These are phyloP conservation scores for Cercospora zeina DNA, from an alignment of 2,329 filamentous ascomycete species.

Conservation along the genomic window DNA sequence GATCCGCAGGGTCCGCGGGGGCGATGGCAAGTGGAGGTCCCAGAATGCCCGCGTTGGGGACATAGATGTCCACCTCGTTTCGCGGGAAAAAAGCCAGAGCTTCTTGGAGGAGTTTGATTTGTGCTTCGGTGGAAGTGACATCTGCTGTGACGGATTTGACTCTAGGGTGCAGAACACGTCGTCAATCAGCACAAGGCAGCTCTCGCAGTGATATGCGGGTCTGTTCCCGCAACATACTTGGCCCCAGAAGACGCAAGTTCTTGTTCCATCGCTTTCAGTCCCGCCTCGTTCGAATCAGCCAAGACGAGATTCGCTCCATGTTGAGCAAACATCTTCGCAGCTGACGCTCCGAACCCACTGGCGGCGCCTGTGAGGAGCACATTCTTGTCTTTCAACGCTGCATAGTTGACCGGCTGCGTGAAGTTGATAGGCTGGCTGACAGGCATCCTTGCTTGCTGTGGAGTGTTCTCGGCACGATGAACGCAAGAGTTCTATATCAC, in stretches of 20 bases:
- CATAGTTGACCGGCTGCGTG: constrained; percentile 5
- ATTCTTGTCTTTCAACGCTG: constrained; percentile 4
- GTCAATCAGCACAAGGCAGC: background rate
- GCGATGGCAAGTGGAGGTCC: constrained; percentile 4
- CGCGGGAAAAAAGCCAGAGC: constrained; percentile 9
- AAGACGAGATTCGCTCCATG: constrained; percentile 12
- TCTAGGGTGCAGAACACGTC: background rate
- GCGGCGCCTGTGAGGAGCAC: constrained; percentile 11
- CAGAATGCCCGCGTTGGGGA: constrained; percentile 9
- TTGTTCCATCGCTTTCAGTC: constrained; percentile 4
- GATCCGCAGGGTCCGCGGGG: background rate
- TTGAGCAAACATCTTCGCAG: constrained; percentile 7
- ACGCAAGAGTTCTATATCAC: background rate
- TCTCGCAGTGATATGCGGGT: background rate
- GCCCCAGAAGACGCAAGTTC: background rate
- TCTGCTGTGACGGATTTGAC: constrained; percentile 9
- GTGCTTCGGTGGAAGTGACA: constrained; percentile 4
- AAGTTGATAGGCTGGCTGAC: constrained; percentile 7
- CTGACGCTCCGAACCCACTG: constrained; percentile 5
- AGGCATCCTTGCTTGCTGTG: constrained; percentile 6
- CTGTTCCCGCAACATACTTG: background rate
- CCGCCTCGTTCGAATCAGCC: constrained; percentile 1
- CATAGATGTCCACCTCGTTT: constrained; percentile 15
- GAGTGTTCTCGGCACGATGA: background rate
- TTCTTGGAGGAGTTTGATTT: constrained; percentile 7